Evolutionary conservation across 805 yeast genomes (phyloP).

Genomic region (Barnettozyma salicaria): DNA sequence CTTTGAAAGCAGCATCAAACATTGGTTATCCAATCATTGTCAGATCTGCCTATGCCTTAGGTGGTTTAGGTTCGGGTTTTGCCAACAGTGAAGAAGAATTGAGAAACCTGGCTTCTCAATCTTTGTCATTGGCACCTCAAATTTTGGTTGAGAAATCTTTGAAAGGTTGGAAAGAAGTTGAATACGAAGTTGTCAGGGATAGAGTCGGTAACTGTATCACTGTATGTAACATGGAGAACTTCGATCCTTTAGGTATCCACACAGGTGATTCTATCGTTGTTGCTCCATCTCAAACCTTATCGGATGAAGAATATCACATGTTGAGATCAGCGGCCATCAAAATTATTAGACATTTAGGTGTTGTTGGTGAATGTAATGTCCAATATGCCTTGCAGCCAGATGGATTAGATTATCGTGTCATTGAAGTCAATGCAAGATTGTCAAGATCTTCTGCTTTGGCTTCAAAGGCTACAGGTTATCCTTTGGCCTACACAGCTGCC

Average conservation of each 20-base stretch:
- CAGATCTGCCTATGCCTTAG: slow-evolving; percentile 94
- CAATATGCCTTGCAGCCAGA: slow-evolving; percentile 96
- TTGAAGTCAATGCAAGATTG: slow-evolving; percentile 95
- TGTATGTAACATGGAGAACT: slow-evolving; percentile 98
- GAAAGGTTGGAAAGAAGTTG: slow-evolving; percentile 99
- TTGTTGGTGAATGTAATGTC: slow-evolving; percentile 98
- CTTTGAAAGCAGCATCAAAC: slow-evolving; percentile 77
- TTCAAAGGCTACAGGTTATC: slow-evolving; percentile 98
- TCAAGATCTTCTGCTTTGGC: slow-evolving; percentile 97
- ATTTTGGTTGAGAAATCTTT: slow-evolving; percentile 92
- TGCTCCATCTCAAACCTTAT: slow-evolving; percentile 96
- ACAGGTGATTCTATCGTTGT: slow-evolving; percentile 99
- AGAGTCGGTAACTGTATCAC: slow-evolving; percentile 95
- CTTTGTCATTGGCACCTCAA: slow-evolving; percentile 88
- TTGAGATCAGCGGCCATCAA: slow-evolving; percentile 95
- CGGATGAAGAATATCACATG: slow-evolving; percentile 98
- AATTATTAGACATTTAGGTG: slow-evolving; percentile 95
- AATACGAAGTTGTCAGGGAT: slow-evolving; percentile 97
- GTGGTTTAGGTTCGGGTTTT: slow-evolving; percentile 97
- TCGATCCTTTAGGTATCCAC: slow-evolving; percentile 96
- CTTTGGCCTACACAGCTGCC: slow-evolving; percentile 97
- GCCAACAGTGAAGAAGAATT: slow-evolving; percentile 81
- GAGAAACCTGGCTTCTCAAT: slow-evolving; percentile 81
- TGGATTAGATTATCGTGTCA: slow-evolving; percentile 91
- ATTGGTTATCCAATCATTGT: slow-evolving; percentile 96